Evolutionary conservation across 495 filamentous ascomycete species (phyloP).

Genomic region (Cercophora newfieldiana): DNA sequence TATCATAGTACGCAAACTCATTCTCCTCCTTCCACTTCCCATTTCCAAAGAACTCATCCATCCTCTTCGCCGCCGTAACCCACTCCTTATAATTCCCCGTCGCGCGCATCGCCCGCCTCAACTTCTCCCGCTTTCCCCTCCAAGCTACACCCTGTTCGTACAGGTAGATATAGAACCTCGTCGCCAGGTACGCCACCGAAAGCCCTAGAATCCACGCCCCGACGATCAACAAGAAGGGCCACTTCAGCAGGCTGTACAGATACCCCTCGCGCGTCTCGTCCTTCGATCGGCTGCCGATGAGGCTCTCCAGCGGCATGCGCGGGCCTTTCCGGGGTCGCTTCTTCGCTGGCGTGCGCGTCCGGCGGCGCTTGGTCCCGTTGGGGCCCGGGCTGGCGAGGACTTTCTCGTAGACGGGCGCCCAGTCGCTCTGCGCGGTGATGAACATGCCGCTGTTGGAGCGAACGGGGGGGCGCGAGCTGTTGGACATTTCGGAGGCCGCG

Average conservation of each 20-base stretch:
- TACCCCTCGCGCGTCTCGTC: slow-evolving; percentile 96
- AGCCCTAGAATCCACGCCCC: slow-evolving; percentile 74
- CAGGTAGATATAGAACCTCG: slow-evolving; percentile 82
- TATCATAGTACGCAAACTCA: slow-evolving; percentile 94
- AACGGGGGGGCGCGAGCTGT: background rate
- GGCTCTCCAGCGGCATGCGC: slow-evolving; percentile 14
- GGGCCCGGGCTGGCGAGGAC: slow-evolving; percentile 45
- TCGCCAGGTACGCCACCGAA: slow-evolving; percentile 69
- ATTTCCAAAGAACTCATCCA: slow-evolving; percentile 83
- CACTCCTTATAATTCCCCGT: slow-evolving; percentile 79
- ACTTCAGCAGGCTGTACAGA: slow-evolving; percentile 83
- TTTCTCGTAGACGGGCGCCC: slow-evolving; percentile 73
- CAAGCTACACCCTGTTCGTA: slow-evolving; percentile 81
- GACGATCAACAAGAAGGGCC: slow-evolving; percentile 81
- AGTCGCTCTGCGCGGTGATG: slow-evolving; percentile 79
- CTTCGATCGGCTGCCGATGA: slow-evolving; percentile 56
- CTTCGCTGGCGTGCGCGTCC: slow-evolving; percentile 33
- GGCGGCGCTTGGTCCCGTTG: background rate
- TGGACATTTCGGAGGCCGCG: slow-evolving; percentile 1
- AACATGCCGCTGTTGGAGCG: slow-evolving; percentile 41
- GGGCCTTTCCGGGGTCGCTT: slow-evolving; percentile 31
- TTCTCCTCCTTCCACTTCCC: slow-evolving; percentile 83
- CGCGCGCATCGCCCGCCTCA: slow-evolving; percentile 67
- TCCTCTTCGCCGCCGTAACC: slow-evolving; percentile 70
- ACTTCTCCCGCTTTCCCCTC: slow-evolving; percentile 67